A percentile compares a stretch with the other conserved stretches of the same genome.
These are phyloP conservation scores for Magnaporthiopsis incrustans DNA, from an alignment of 2,329 filamentous ascomycete species.

Conservation along the genomic window DNA sequence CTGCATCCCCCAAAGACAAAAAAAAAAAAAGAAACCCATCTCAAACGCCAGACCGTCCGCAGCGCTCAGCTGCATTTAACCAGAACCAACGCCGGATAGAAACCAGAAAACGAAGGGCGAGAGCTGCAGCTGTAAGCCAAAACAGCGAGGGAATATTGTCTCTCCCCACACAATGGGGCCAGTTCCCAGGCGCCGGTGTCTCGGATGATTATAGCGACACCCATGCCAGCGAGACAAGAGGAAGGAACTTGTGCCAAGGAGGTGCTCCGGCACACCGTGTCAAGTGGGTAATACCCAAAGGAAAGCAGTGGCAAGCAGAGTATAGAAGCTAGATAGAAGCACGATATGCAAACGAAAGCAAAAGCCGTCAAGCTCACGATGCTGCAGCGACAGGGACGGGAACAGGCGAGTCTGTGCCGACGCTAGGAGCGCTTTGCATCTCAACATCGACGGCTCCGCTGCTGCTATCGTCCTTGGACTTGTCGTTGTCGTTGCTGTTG, in stretches of 20 bases:
- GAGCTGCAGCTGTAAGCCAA: background rate
- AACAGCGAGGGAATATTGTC: background rate
- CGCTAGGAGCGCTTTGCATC: slow-evolving; percentile 42
- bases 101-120: background rate
- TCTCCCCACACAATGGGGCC: background rate
- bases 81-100: background rate
- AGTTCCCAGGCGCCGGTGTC: background rate
- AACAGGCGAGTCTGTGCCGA: slow-evolving; percentile 44
- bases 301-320: background rate
- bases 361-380: background rate
- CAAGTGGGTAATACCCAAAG: background rate
- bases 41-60: background rate
- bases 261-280: background rate
- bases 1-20: background rate
- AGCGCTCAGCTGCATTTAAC: background rate
- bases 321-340: background rate
- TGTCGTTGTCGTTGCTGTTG: slow-evolving; percentile 45
- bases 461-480: slow-evolving; percentile 32
- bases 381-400: slow-evolving; percentile 37
- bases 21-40: background rate
- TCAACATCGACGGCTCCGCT: slow-evolving; percentile 38
- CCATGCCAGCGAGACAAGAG: background rate
- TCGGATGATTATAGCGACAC: background rate
- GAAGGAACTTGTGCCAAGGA: background rate
- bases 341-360: background rate